phyloP scores from a whole-genome alignment of 148 eudicot species.

The Camellia granthamiana region DNA sequence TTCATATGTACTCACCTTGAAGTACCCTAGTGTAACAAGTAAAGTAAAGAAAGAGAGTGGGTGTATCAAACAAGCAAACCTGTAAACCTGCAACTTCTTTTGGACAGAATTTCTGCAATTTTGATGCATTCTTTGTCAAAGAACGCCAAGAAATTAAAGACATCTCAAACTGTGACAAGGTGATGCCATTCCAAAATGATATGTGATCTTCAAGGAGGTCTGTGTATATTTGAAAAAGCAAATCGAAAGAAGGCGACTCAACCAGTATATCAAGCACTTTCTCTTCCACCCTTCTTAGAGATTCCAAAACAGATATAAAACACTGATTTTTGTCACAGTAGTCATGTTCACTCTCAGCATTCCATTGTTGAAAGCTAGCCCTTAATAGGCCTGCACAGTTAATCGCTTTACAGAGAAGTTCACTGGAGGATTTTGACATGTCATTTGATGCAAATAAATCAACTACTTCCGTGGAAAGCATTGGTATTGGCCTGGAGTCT shows the following conservation, averaged over 20 bases:
- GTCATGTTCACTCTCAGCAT: conserved; percentile 35
- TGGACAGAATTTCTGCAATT: conserved; percentile 50
- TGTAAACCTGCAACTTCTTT: conserved; percentile 50
- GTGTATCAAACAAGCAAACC: conserved; percentile 35
- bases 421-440: conserved; percentile 25
- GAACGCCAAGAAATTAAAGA: conserved; percentile 64
- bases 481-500: conserved; percentile 43
- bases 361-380: conserved; percentile 69
- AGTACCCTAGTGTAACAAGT: neutral
- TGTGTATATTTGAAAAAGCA: conserved; percentile 39
- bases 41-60: neutral
- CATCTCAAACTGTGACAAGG: conserved; percentile 40
- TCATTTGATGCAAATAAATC: conserved; percentile 32
- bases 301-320: conserved; percentile 43
- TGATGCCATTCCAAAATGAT: conserved; percentile 58
- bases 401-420: conserved; percentile 48
- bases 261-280: conserved; percentile 57
- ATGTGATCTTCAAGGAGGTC: conserved; percentile 72
- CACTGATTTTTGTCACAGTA: conserved; percentile 26
- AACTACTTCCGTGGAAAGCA: conserved; percentile 61
- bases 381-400: conserved; percentile 54
- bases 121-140: conserved; percentile 50
- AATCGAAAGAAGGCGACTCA: conserved; percentile 52
- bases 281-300: conserved; percentile 57
- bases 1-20: neutral